Conservation (phyloP, 345 rosid genomes). For the Xanthoceras sorbifolium region DNA sequence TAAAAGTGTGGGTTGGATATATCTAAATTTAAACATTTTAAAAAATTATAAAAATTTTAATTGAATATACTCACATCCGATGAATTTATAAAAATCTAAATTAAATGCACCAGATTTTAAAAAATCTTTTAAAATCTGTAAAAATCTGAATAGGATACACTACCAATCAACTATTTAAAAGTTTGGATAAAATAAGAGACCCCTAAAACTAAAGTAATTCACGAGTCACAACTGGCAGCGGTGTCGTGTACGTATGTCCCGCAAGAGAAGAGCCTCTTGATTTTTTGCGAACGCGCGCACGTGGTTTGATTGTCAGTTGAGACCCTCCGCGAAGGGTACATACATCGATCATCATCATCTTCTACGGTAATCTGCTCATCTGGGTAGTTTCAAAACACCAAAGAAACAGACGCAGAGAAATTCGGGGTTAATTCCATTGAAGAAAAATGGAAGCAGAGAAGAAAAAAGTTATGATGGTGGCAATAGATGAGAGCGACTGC, state of each 20-base stretch:
- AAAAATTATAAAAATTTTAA: too few species aligned
- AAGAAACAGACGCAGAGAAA: not conserved
- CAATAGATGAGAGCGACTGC: constrained; percentile 77
- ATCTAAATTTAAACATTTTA: too few species aligned
- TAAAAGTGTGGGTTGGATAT: too few species aligned
- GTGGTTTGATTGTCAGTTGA: constrained; percentile 1
- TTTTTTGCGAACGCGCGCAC: not conserved
- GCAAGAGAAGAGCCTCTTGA: not conserved
- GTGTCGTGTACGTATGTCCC: not conserved
- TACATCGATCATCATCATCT: not conserved
- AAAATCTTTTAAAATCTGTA: too few species aligned
- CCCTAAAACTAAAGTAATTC: too few species aligned
- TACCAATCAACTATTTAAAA: too few species aligned
- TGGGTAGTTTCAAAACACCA: not conserved
- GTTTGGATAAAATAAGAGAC: too few species aligned
- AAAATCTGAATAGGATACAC: too few species aligned
- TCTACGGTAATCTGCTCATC: not conserved
- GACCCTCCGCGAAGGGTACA: not conserved
- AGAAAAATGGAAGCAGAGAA: constrained; percentile 29
- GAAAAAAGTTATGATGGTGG: constrained; percentile 75
- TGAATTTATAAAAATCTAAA: too few species aligned
- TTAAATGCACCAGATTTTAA: too few species aligned
- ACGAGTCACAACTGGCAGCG: too few species aligned
- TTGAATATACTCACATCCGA: too few species aligned
- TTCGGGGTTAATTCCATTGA: not conserved